These are phyloP conservation scores for Boletellus ananiceps DNA, from an alignment of 768 basidiomycete species.

Conservation along the genomic window DNA sequence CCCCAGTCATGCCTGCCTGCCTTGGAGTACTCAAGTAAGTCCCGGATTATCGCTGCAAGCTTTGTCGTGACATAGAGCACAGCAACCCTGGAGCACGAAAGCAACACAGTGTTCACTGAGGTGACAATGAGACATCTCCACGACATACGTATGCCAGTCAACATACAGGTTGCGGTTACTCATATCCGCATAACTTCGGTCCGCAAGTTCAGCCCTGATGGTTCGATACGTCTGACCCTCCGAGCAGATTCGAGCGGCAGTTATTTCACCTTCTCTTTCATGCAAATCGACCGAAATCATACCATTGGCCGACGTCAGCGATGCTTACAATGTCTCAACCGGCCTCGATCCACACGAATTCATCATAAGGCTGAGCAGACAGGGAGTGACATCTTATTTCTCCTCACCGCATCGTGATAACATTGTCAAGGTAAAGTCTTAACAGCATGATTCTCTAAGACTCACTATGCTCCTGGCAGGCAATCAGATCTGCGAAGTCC, in stretches of 20 bases:
- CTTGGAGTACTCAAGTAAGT: conserved; percentile 54
- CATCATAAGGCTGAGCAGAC: conserved; percentile 68
- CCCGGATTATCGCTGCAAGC: neutral
- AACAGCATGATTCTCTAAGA: neutral
- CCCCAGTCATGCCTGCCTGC: conserved; percentile 43
- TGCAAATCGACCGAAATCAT: conserved; percentile 84
- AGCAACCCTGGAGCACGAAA: conserved; percentile 65
- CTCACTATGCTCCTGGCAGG: conserved; percentile 35
- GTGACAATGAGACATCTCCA: conserved; percentile 64
- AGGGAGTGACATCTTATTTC: conserved; percentile 72
- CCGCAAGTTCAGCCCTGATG: conserved; percentile 21
- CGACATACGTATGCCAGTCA: conserved; percentile 68
- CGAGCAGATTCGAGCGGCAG: conserved; percentile 59
- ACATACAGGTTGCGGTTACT: conserved; percentile 58
- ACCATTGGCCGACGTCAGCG: conserved; percentile 74
- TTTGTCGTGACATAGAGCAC: conserved; percentile 11
- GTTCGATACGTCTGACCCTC: conserved; percentile 4
- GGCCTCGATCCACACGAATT: conserved; percentile 78
- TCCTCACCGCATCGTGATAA: conserved; percentile 63
- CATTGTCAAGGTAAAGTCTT: conserved; percentile 61
- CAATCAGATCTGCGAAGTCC: conserved; percentile 72
- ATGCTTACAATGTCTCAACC: conserved; percentile 77
- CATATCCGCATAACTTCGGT: conserved; percentile 79
- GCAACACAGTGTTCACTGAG: conserved; percentile 47
- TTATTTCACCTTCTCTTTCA: conserved; percentile 61